Base-by-base conservation (phyloP, 2,329 filamentous ascomycete genomes). In the Calonectria multiphialidica region DNA sequence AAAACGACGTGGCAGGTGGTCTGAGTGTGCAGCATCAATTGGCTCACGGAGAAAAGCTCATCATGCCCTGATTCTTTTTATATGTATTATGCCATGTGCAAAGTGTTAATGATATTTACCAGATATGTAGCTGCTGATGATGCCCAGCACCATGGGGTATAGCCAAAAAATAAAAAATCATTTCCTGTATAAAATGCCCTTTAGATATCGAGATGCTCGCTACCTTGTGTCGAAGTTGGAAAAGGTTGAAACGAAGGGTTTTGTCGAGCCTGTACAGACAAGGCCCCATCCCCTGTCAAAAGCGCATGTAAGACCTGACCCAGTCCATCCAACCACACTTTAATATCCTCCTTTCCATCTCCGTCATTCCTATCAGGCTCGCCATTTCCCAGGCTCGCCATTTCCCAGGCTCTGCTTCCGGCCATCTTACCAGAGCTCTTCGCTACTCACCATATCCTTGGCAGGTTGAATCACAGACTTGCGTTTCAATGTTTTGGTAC, bases 1-100 rank as follows among this genome's bases (percentile, higher is more conserved):
- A 76, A 55, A n/a, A 77, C 72, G 25, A 75, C 69, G 12, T 79
- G 77, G 76, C 66, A 74, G 47, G 69, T 71, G 5, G 63, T 79
- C 10, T 79, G 42, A 77, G 33, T 2, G n/a, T 12, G 23, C 16
- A 3, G 28, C 50, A 21, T 55, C 9, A 61, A 16, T 25, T 23
- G 9, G 7, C 37, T 28, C 49, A 25, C 6, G n/a, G 25, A 45
- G 49, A 25, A 33, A 47, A 49, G 16, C 21, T 25, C 50, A 10
- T 28, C 16, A 37, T 55, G 47, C 40, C n/a, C 21, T 42, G 10
- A 8, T 28, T 25, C 33, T 70, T 35, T 40, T 28, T 50, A 3
- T 68, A 62, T 66, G 45, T 63, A 71, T 57, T 37, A 67, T 55
- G 45, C 15, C 40, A 61, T 66, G 37, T 13, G 21, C 21, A 23